These are phyloP conservation scores for Chlamydomonas reinhardtii DNA, from an alignment of 163 green algal species.

Conservation along the genomic window DNA sequence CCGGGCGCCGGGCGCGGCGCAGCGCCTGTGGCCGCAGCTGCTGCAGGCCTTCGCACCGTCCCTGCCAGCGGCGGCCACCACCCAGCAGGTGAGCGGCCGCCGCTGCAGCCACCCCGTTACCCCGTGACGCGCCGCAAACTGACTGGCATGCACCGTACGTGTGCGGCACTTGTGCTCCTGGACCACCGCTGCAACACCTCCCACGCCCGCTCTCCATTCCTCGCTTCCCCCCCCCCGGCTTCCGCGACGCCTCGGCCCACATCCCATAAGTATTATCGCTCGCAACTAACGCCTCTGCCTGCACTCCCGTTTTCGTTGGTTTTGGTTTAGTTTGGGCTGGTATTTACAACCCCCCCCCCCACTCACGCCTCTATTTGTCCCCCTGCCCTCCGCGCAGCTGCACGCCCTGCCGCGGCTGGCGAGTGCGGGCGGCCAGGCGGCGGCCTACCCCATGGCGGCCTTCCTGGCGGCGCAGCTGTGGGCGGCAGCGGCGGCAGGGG, in stretches of 20 bases:
- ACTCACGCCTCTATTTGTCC: background rate
- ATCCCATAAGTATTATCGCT: too few species aligned
- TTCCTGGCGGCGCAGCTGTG: conserved; percentile 39
- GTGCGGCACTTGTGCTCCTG: too few species aligned
- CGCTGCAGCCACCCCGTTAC: too few species aligned
- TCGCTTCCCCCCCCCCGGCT: background rate
- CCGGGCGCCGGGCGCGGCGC: background rate
- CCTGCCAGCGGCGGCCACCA: background rate
- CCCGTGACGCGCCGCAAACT: too few species aligned
- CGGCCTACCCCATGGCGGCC: conserved; percentile 3
- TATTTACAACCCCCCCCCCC: too few species aligned
- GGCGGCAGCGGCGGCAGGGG: background rate
- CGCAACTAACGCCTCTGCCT: too few species aligned
- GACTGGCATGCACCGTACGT: too few species aligned
- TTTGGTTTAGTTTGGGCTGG: too few species aligned
- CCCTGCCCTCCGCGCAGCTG: conserved; percentile 12
- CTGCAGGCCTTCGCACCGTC: conserved; percentile 23
- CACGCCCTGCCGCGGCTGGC: background rate
- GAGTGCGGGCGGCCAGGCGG: background rate
- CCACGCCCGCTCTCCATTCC: background rate
- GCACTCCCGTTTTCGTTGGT: too few species aligned
- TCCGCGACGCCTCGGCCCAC: too few species aligned
- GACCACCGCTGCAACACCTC: too few species aligned
- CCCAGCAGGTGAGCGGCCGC: conserved; percentile 5
- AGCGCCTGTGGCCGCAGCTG: conserved; percentile 35